Conservation (phyloP, 2,329 filamentous ascomycete species). For the Teratosphaeria destructans region DNA sequence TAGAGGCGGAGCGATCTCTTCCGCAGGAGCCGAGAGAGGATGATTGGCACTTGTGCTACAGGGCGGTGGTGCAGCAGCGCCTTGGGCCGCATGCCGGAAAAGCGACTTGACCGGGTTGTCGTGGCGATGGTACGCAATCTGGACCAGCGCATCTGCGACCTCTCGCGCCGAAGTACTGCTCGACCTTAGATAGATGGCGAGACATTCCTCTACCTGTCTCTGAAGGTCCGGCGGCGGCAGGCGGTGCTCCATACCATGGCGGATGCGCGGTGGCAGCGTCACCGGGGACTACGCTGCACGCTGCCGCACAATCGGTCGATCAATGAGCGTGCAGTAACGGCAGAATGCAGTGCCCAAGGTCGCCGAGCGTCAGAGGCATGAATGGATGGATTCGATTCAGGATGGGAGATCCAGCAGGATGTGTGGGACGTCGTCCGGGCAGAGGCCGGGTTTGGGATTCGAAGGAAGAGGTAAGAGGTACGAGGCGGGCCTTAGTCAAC, state of each 20-base stretch:
- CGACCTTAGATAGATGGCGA: not conserved
- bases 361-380: not conserved
- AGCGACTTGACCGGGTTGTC: slow-evolving; percentile 5
- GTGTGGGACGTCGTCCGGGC: not conserved
- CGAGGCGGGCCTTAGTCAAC: not conserved
- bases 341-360: not conserved
- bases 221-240: slow-evolving; percentile 1
- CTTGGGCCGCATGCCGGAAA: slow-evolving; percentile 1
- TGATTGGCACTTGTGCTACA: not conserved
- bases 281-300: not conserved
- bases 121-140: not conserved
- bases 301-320: not conserved
- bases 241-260: slow-evolving; percentile 1
- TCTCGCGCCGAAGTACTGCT: not conserved
- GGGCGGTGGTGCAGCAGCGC: not conserved
- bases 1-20: not conserved
- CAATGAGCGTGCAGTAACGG: not conserved
- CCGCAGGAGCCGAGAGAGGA: not conserved
- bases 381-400: not conserved
- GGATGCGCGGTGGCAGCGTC: not conserved
- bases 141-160: not conserved
- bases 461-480: not conserved
- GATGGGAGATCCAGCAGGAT: not conserved
- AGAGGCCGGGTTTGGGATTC: not conserved
- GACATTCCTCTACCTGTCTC: slow-evolving; percentile 1